Base-by-base conservation (phyloP, 371 early-diverging fungal species). In the Actinomortierella wolfii region DNA sequence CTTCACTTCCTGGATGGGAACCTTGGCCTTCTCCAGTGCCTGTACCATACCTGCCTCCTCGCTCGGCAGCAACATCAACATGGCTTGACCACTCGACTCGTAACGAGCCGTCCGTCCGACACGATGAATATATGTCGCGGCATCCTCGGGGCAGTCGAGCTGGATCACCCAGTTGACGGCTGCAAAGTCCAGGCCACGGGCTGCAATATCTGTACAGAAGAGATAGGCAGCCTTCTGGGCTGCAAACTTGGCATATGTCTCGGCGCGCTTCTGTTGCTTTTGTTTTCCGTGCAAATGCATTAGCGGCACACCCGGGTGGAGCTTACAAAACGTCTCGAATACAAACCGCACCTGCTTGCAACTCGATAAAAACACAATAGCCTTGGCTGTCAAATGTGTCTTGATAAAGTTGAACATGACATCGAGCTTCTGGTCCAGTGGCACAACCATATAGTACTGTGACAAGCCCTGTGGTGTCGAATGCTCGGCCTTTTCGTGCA, bases 131-230 rank as follows among this genome's bases (percentile, higher is more conserved):
- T 98, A 99, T 0, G 97, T 97, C 52, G 90, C 94, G 14, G 89
- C 89, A 77, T 95, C 94, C 77, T 97, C 96, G 29, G 99, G 99
- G 61, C 97, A 93, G 79, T 99, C 99, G 52, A 95, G 78, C 71
- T 99, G 99, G 48, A 99, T 80, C 11, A 99, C 98, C 94, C 97
- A 94, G 76, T 98, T 96, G 9, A 99, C 97, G 11, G 94, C 91
- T 11, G 98, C 95, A 76, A 99, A 98, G 81, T 99, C 99, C 44
- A 99, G 81, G 29, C 99, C 99, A 71, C 97, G 90, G 7, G 97
- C 94, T 18, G 97, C 98, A 60, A 99, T 88, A 77, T 99, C 99
- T 0, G 99, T 99, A 59, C 94, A 91, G 69, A 98, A 90, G 54
- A 98, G 64, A 41, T 89, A 89, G 14, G 89, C 89, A 28, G 85